Evolutionary conservation across 1,139 yeast species (phyloP).

Genomic region (Protomyces arabidopsidicola): DNA sequence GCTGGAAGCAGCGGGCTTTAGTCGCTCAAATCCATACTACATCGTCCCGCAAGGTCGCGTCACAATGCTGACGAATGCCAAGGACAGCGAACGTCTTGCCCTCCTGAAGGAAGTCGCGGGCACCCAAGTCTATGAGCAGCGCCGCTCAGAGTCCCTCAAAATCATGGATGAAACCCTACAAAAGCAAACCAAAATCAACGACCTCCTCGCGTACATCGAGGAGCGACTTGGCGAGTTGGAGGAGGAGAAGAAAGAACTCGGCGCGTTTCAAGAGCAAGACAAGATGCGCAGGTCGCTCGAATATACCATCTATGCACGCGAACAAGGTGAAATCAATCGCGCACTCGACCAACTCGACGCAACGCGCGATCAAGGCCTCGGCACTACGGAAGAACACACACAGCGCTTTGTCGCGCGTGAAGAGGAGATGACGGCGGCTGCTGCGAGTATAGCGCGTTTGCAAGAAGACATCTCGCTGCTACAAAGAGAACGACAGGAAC

Average conservation of each 20-base stretch:
- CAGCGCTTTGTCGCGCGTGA: constrained; percentile 51
- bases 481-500: constrained; percentile 46
- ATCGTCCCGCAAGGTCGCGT: constrained; percentile 91
- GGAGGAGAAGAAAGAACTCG: constrained; percentile 72
- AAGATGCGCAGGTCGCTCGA: constrained; percentile 66
- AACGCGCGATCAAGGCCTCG: constrained; percentile 52
- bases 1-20: constrained; percentile 88
- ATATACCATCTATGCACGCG: constrained; percentile 73
- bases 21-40: constrained; percentile 85
- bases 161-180: constrained; percentile 71
- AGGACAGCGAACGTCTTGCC: constrained; percentile 72
- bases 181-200: constrained; percentile 70
- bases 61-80: constrained; percentile 78
- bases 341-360: constrained; percentile 59
- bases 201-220: constrained; percentile 64
- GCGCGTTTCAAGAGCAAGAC: constrained; percentile 63
- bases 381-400: constrained; percentile 47
- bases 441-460: constrained; percentile 47
- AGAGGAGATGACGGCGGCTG: constrained; percentile 46
- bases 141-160: constrained; percentile 69
- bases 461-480: constrained; percentile 42
- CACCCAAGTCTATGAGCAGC: constrained; percentile 81
- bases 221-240: constrained; percentile 72
- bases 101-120: constrained; percentile 91
- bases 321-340: constrained; percentile 57